These are phyloP conservation scores for Saccharomycopsis sp. DNA, from an alignment of 805 yeast genomes.

Conservation along the genomic window DNA sequence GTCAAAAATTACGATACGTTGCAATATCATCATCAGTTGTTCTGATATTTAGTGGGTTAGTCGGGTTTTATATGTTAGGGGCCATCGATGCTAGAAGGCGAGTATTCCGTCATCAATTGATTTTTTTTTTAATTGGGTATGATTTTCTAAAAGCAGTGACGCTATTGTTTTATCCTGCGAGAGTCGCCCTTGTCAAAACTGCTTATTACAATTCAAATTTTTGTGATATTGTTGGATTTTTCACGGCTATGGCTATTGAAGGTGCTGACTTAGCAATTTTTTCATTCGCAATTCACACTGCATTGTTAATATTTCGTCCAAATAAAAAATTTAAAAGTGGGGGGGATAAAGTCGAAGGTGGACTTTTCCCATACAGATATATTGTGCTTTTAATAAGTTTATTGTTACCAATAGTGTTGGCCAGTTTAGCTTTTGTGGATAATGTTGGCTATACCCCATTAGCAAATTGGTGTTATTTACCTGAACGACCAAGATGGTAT, in stretches of 20 bases:
- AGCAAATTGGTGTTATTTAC: slow-evolving; percentile 74
- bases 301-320: slow-evolving; percentile 62
- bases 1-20: slow-evolving; percentile 22
- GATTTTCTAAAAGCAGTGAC: slow-evolving; percentile 71
- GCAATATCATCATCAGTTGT: slow-evolving; percentile 43
- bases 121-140: slow-evolving; percentile 57
- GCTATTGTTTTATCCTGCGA: slow-evolving; percentile 60
- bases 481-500: slow-evolving; percentile 67
- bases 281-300: slow-evolving; percentile 78
- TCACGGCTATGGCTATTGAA: slow-evolving; percentile 72
- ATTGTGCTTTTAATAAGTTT: slow-evolving; percentile 53
- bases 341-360: slow-evolving; percentile 57
- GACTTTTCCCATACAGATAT: slow-evolving; percentile 53
- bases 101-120: slow-evolving; percentile 65
- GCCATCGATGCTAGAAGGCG: slow-evolving; percentile 58
- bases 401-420: slow-evolving; percentile 57
- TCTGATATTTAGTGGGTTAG: slow-evolving; percentile 48
- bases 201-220: slow-evolving; percentile 44
- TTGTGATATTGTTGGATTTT: slow-evolving; percentile 68
- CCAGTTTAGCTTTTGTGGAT: slow-evolving; percentile 63
- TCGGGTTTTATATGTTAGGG: slow-evolving; percentile 51
- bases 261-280: slow-evolving; percentile 83
- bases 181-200: slow-evolving; percentile 38
- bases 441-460: slow-evolving; percentile 51
- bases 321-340: slow-evolving; percentile 36